phyloP scores from a whole-genome alignment of 768 basidiomycete species.

The Naematelia aurantialba region DNA sequence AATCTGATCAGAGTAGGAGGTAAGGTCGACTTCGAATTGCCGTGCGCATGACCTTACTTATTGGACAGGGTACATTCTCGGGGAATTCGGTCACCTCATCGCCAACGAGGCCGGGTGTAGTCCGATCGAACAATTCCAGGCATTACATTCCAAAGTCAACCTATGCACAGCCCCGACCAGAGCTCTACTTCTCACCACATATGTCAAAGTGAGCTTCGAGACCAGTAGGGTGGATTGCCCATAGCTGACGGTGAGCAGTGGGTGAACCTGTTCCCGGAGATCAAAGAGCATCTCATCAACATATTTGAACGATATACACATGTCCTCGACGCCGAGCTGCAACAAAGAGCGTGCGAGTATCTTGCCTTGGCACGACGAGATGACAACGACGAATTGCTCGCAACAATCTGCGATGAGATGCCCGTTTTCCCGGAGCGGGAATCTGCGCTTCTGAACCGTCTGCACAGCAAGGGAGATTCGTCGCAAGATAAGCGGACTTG shows the following conservation, averaged over 20 bases:
- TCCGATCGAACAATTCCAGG: slow-evolving; percentile 88
- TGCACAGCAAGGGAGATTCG: slow-evolving; percentile 84
- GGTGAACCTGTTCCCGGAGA: slow-evolving; percentile 99
- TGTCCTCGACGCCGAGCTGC: slow-evolving; percentile 91
- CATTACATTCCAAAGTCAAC: slow-evolving; percentile 89
- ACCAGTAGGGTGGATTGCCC: no score
- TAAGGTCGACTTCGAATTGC: slow-evolving; percentile 49
- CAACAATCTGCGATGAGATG: slow-evolving; percentile 97
- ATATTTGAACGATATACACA: slow-evolving; percentile 98
- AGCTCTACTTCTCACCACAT: slow-evolving; percentile 88
- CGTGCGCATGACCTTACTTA: slow-evolving; percentile 6
- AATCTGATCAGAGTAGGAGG: slow-evolving; percentile 87
- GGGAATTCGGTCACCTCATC: slow-evolving; percentile 96
- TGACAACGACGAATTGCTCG: slow-evolving; percentile 87
- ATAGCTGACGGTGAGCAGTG: slow-evolving; percentile 54
- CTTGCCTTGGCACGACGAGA: slow-evolving; percentile 76
- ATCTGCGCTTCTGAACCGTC: slow-evolving; percentile 76
- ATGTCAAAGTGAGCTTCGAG: slow-evolving; percentile 64
- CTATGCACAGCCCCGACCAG: slow-evolving; percentile 89
- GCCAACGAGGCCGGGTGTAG: slow-evolving; percentile 92
- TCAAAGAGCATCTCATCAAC: slow-evolving; percentile 85
- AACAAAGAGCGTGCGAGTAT: slow-evolving; percentile 98
- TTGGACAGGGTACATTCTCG: slow-evolving; percentile 78
- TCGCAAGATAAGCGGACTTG: slow-evolving; percentile 95
- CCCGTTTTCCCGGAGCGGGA: slow-evolving; percentile 95